Evolutionary conservation across 257 asterid species (phyloP).

Genomic region (Solanum paucissectum): DNA sequence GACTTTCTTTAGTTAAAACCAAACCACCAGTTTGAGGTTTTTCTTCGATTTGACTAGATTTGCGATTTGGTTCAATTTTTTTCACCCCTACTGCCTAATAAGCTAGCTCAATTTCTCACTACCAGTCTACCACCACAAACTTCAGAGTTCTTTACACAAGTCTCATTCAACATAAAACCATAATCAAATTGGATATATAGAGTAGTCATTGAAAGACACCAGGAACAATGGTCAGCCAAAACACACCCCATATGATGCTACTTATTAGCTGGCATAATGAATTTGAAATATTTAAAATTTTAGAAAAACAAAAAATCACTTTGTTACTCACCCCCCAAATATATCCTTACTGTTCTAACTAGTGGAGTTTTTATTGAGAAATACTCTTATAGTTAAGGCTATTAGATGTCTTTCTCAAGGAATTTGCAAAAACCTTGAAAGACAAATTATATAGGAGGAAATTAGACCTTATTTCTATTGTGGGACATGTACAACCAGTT

Average conservation of each 20-base stretch:
- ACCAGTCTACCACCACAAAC: not conserved
- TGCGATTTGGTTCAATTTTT: no score
- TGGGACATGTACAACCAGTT: not conserved
- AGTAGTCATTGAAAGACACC: not conserved
- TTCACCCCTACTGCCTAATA: not conserved
- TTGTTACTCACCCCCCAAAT: not conserved
- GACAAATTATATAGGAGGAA: not conserved
- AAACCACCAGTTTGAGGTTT: no score
- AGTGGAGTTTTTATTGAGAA: not conserved
- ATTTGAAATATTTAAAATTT: not conserved
- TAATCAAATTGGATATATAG: no score
- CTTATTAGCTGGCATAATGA: not conserved
- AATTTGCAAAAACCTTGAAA: not conserved
- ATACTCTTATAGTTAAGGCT: not conserved
- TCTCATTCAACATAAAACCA: not conserved
- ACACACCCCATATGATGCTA: not conserved
- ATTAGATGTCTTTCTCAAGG: not conserved
- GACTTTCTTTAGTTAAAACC: no score
- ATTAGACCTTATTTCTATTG: not conserved
- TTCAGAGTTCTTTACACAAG: not conserved
- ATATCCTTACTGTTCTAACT: not conserved
- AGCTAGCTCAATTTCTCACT: not conserved
- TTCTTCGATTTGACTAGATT: no score
- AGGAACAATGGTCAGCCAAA: not conserved
- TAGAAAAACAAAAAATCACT: not conserved